phyloP scores from a whole-genome alignment of 2,329 filamentous ascomycete genomes.

The Seiridium unicorne region DNA sequence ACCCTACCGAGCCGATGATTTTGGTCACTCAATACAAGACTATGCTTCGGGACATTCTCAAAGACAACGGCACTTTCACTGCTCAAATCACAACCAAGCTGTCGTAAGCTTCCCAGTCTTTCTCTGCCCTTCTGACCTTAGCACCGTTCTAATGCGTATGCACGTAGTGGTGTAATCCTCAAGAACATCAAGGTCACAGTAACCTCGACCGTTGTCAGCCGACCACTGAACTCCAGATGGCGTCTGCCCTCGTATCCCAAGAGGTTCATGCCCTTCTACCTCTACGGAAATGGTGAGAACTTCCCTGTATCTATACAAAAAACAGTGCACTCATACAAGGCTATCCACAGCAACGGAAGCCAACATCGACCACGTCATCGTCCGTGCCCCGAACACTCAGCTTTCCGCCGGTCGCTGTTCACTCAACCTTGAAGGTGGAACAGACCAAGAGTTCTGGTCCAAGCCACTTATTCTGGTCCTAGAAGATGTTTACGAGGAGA shows the following conservation, averaged over 20 bases:
- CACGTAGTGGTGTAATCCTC: conserved; percentile 18
- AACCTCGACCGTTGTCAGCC: conserved; percentile 25
- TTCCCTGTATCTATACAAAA: neutral
- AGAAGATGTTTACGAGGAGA: conserved; percentile 29
- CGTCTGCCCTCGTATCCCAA: conserved; percentile 33
- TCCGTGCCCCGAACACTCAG: conserved; percentile 38
- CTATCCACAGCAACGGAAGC: conserved; percentile 19
- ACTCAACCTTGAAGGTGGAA: conserved; percentile 14
- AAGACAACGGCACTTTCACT: conserved; percentile 19
- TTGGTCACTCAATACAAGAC: conserved; percentile 23
- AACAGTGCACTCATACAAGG: neutral
- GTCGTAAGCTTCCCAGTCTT: conserved; percentile 17
- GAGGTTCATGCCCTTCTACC: conserved; percentile 40
- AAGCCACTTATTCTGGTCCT: conserved; percentile 27
- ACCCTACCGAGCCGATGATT: conserved; percentile 24
- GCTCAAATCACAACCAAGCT: conserved; percentile 26
- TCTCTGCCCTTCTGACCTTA: neutral
- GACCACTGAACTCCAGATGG: conserved; percentile 32
- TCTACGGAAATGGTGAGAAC: conserved; percentile 34
- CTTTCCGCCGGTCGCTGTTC: conserved; percentile 26
- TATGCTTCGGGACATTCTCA: conserved; percentile 20
- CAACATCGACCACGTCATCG: conserved; percentile 42
- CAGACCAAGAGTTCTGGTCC: conserved; percentile 9
- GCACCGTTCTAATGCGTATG: too few relatives aligned
- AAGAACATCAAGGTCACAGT: conserved; percentile 22